phyloP scores from a whole-genome alignment of 208 protist species.

The Acanthamoeba quina region DNA sequence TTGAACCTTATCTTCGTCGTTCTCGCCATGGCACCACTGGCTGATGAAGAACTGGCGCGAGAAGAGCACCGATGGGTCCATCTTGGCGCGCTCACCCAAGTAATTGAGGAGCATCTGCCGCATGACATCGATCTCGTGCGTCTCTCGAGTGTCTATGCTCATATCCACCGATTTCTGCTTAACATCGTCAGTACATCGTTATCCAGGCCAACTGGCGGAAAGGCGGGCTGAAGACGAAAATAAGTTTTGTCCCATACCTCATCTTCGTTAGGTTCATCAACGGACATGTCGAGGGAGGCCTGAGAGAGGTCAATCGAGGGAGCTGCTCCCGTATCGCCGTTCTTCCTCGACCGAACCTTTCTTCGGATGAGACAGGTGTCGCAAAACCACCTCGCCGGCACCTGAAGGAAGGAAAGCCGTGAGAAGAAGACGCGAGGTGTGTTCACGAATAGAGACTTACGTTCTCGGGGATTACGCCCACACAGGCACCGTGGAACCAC shows the following conservation, averaged over 20 bases:
- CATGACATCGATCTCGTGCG: slow-evolving; percentile 53
- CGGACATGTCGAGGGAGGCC: slow-evolving; percentile 47
- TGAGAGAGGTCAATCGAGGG: not conserved
- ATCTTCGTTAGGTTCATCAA: slow-evolving; percentile 12
- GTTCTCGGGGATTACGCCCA: slow-evolving; percentile 48
- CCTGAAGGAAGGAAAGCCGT: not conserved
- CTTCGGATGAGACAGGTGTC: slow-evolving; percentile 60
- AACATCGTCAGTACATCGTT: not conserved
- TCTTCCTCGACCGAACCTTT: slow-evolving; percentile 55
- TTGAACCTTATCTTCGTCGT: slow-evolving; percentile 44
- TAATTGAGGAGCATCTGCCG: slow-evolving; percentile 62
- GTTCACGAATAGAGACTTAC: not conserved
- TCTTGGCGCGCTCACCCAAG: slow-evolving; percentile 24
- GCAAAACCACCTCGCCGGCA: slow-evolving; percentile 48
- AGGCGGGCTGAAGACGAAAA: not conserved
- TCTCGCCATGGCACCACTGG: slow-evolving; percentile 56
- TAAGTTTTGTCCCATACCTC: not conserved
- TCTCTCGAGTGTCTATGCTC: not conserved
- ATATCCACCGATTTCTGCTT: not conserved
- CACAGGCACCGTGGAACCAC: slow-evolving; percentile 73
- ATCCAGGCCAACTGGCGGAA: not conserved
- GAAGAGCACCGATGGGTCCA: slow-evolving; percentile 45
- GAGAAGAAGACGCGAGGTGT: not conserved
- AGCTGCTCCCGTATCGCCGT: not conserved
- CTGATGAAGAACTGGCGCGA: slow-evolving; percentile 72